Conservation (phyloP, 768 basidiomycete genomes). For the Thelephora ganbajun region DNA sequence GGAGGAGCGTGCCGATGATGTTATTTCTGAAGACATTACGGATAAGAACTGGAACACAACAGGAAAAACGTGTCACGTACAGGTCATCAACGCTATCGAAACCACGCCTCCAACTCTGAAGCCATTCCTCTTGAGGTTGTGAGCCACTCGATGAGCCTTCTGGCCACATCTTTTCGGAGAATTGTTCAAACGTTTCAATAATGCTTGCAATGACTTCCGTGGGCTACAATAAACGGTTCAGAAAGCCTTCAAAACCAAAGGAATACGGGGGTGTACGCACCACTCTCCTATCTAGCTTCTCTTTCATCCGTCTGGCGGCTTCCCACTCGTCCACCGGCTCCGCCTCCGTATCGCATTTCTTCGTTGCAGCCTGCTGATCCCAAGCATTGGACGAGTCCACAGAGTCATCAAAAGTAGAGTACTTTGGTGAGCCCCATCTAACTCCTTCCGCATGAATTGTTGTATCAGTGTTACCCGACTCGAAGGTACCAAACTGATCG, state of each 20-base stretch:
- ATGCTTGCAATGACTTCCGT: slow-evolving; percentile 51
- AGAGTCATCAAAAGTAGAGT: background rate
- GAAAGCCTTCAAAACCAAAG: slow-evolving; percentile 9
- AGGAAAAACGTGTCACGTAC: slow-evolving; percentile 29
- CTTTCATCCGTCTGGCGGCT: slow-evolving; percentile 39
- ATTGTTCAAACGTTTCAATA: slow-evolving; percentile 35
- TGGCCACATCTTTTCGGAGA: slow-evolving; percentile 43
- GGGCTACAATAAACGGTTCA: slow-evolving; percentile 31
- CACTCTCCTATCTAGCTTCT: slow-evolving; percentile 45
- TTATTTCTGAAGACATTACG: slow-evolving; percentile 22
- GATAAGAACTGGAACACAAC: slow-evolving; percentile 2
- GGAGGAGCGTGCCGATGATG: slow-evolving; percentile 21
- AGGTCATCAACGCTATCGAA: slow-evolving; percentile 39
- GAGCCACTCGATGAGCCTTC: slow-evolving; percentile 4
- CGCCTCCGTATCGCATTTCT: slow-evolving; percentile 6
- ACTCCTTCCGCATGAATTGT: slow-evolving; percentile 11
- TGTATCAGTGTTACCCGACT: slow-evolving; percentile 23
- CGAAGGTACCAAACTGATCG: slow-evolving; percentile 48
- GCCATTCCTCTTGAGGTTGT: slow-evolving; percentile 13
- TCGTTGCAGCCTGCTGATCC: slow-evolving; percentile 7
- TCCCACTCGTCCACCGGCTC: slow-evolving; percentile 54
- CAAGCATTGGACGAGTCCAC: slow-evolving; percentile 9
- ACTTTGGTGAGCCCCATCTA: slow-evolving; percentile 14
- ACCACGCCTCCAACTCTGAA: slow-evolving; percentile 24
- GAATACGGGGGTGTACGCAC: slow-evolving; percentile 28